phyloP scores from a whole-genome alignment of 106 monocot genomes.

The Hemerocallis citrina region DNA sequence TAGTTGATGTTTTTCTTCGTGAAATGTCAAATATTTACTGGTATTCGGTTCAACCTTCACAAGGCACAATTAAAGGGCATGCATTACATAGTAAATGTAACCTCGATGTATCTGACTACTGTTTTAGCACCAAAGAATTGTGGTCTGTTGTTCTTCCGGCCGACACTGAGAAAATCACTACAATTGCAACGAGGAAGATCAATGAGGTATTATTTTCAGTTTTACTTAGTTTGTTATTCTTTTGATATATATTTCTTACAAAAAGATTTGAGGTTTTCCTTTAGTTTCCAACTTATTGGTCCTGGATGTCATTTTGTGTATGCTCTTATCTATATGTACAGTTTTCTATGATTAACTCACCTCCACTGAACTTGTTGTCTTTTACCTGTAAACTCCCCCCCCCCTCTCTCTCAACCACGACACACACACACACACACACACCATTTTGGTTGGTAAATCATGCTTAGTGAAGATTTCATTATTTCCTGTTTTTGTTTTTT shows the following conservation, averaged over 20 bases:
- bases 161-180: conserved; percentile 67
- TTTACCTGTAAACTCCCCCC: too few species aligned
- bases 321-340: background rate
- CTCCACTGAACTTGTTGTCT: background rate
- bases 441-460: too few species aligned
- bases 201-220: conserved; percentile 61
- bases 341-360: background rate
- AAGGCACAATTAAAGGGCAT: conserved; percentile 60
- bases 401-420: too few species aligned
- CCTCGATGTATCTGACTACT: conserved; percentile 41
- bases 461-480: too few species aligned
- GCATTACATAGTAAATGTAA: conserved; percentile 44
- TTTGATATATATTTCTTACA: too few species aligned
- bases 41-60: conserved; percentile 48
- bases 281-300: too few species aligned
- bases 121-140: conserved; percentile 59
- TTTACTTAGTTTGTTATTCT: background rate
- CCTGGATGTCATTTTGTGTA: too few species aligned
- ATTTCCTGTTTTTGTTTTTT: too few species aligned
- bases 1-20: conserved; percentile 35
- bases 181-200: conserved; percentile 54
- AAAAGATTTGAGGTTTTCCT: too few species aligned
- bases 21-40: conserved; percentile 65
- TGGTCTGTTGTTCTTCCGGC: conserved; percentile 92
- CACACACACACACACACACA: too few species aligned